Conservation (phyloP, 2,329 filamentous ascomycete genomes). For the Microsporum audouinii region DNA sequence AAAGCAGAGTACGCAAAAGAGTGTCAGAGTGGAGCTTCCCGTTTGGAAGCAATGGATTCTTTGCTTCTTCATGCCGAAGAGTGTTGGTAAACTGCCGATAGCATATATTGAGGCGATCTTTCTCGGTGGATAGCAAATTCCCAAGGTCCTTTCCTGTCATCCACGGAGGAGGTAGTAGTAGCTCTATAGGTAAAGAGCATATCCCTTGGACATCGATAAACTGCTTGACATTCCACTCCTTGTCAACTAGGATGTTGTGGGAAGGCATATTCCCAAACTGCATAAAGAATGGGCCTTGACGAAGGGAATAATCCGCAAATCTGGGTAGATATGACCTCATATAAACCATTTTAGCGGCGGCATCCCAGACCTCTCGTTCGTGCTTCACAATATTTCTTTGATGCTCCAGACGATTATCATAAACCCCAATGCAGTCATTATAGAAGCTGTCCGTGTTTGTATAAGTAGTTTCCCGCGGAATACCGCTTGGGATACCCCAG, state of each 20-base stretch:
- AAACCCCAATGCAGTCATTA: slow-evolving; percentile 16
- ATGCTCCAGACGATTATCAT: slow-evolving; percentile 18
- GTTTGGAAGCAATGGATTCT: neutral
- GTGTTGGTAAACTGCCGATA: slow-evolving; percentile 10
- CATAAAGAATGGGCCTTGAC: slow-evolving; percentile 25
- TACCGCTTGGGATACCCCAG: slow-evolving; percentile 17
- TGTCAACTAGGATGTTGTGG: slow-evolving; percentile 13
- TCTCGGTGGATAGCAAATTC: neutral
- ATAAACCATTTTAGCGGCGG: slow-evolving; percentile 18
- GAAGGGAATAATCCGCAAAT: slow-evolving; percentile 21
- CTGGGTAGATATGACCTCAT: slow-evolving; percentile 21
- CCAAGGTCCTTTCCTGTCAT: slow-evolving; percentile 13
- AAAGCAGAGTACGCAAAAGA: neutral
- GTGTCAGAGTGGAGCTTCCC: neutral
- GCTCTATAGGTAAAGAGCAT: slow-evolving; percentile 22
- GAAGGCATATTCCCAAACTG: slow-evolving; percentile 30
- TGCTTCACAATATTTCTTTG: slow-evolving; percentile 16
- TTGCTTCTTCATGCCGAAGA: slow-evolving; percentile 12
- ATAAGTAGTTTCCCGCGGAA: slow-evolving; percentile 17
- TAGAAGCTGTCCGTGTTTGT: slow-evolving; percentile 16
- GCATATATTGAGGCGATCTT: neutral
- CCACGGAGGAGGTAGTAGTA: slow-evolving; percentile 20
- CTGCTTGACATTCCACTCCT: slow-evolving; percentile 26
- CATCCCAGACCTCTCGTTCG: slow-evolving; percentile 3
- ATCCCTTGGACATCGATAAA: slow-evolving; percentile 30